Conservation (phyloP, 2,329 filamentous ascomycete genomes). For the Fusarium buharicum region DNA sequence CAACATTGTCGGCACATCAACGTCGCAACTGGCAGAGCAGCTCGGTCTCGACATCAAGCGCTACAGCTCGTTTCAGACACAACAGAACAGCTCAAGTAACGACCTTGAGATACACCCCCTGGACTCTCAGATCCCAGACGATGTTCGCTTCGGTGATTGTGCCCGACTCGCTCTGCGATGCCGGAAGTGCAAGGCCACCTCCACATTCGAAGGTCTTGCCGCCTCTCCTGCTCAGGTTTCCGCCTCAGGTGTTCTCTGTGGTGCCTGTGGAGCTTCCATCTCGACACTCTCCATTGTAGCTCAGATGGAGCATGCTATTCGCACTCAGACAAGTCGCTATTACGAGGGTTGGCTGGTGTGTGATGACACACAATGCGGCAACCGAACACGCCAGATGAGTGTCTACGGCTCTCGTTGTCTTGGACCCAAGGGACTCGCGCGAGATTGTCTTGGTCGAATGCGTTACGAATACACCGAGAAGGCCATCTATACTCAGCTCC, state of each 20-base stretch:
- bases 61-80: conserved; percentile 67
- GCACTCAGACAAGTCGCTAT: conserved; percentile 81
- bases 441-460: conserved; percentile 89
- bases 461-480: conserved; percentile 88
- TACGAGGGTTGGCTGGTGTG: conserved; percentile 94
- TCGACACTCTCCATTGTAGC: conserved; percentile 80
- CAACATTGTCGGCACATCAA: conserved; percentile 92
- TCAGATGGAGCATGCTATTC: conserved; percentile 87
- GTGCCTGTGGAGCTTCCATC: conserved; percentile 72
- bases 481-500: conserved; percentile 91
- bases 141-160: conserved; percentile 87
- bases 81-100: conserved; percentile 62
- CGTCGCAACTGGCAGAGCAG: conserved; percentile 89
- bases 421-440: conserved; percentile 84
- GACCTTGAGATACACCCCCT: conserved; percentile 86
- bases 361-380: conserved; percentile 87
- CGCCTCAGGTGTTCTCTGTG: conserved; percentile 79
- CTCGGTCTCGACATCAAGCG: conserved; percentile 90
- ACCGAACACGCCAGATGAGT: conserved; percentile 88
- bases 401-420: conserved; percentile 93
- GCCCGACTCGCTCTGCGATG: conserved; percentile 81
- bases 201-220: conserved; percentile 80
- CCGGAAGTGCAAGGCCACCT: conserved; percentile 77
- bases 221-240: conserved; percentile 69
- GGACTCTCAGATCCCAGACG: conserved; percentile 93